Conservation (phyloP, 192 early-diverging fungal species). For the Coemansia sp. region DNA sequence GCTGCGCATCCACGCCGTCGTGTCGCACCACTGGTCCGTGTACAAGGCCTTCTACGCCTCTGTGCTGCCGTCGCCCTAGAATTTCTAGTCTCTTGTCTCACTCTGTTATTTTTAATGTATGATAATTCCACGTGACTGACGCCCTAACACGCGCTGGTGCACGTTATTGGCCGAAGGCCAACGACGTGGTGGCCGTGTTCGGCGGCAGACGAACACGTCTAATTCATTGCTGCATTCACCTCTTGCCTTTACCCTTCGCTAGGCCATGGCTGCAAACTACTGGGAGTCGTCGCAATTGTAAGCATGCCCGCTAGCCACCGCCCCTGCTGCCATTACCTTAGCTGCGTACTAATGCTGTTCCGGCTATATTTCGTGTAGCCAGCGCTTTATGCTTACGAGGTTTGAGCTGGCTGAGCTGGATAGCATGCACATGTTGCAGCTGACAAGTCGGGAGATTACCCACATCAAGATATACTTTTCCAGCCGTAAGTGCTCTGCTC, state of each 20-base stretch:
- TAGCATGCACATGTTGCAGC: slow-evolving; percentile 14
- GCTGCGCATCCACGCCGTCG: slow-evolving; percentile 21
- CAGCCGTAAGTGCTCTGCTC: slow-evolving; percentile 14
- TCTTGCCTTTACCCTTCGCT: too few species aligned
- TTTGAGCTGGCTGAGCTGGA: slow-evolving; percentile 40
- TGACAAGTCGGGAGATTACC: slow-evolving; percentile 17
- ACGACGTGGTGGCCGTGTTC: too few species aligned
- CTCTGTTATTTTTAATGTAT: neutral
- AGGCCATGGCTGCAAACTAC: slow-evolving; percentile 49
- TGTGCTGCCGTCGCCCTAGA: slow-evolving; percentile 10
- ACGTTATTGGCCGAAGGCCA: too few species aligned
- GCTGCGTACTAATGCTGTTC: neutral
- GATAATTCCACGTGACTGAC: too few species aligned
- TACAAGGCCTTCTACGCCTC: slow-evolving; percentile 41
- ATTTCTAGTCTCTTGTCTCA: neutral
- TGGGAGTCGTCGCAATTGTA: slow-evolving; percentile 53
- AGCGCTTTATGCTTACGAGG: slow-evolving; percentile 41
- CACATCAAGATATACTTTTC: slow-evolving; percentile 38
- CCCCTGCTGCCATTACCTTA: neutral
- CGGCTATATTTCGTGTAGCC: too few species aligned
- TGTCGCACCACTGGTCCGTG: slow-evolving; percentile 46
- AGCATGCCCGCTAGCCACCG: neutral
- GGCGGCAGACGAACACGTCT: too few species aligned
- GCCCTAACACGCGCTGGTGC: too few species aligned
- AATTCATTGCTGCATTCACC: too few species aligned